A percentile compares a stretch with the other conserved stretches of the same genome.
Conservation (phyloP, 805 yeast genomes). For the Wickerhamiella sorbophila region DNA sequence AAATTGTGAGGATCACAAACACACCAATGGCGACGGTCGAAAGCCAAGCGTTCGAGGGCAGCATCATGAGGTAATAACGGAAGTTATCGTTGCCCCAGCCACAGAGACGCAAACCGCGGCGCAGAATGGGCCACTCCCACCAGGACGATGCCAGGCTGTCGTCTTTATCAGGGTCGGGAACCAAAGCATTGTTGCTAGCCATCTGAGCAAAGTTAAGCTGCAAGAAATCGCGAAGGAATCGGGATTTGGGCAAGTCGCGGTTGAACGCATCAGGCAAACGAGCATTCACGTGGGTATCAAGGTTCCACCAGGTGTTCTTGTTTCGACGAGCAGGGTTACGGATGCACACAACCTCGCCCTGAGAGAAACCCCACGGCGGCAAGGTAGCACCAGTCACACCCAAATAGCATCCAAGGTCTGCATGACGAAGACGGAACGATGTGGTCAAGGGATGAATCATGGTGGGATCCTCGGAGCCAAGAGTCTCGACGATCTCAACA, state of each 20-base stretch:
- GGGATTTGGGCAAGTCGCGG: slow-evolving; percentile 33
- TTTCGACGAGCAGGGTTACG: slow-evolving; percentile 35
- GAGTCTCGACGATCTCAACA: slow-evolving; percentile 54
- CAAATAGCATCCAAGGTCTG: slow-evolving; percentile 78
- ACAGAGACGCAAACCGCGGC: slow-evolving; percentile 62
- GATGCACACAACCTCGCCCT: slow-evolving; percentile 83
- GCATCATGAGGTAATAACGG: slow-evolving; percentile 55
- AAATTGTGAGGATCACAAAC: slow-evolving; percentile 27
- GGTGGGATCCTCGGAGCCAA: slow-evolving; percentile 35
- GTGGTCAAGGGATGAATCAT: slow-evolving; percentile 57
- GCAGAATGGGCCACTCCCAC: slow-evolving; percentile 74
- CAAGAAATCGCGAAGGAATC: slow-evolving; percentile 54
- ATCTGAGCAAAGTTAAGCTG: slow-evolving; percentile 66
- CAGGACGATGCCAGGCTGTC: slow-evolving; percentile 61
- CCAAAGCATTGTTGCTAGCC: slow-evolving; percentile 70
- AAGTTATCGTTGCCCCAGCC: slow-evolving; percentile 45
- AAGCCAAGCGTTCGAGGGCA: slow-evolving; percentile 51
- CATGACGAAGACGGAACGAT: slow-evolving; percentile 58
- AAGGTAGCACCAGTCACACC: slow-evolving; percentile 76
- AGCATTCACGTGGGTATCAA: slow-evolving; percentile 52
- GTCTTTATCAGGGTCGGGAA: slow-evolving; percentile 57
- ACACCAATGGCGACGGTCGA: slow-evolving; percentile 29
- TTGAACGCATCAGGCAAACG: slow-evolving; percentile 29
- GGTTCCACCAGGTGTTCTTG: slow-evolving; percentile 66
- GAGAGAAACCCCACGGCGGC: slow-evolving; percentile 97